Evolutionary conservation across 345 rosid genomes (phyloP).

Genomic region (Moricandia arvensis): DNA sequence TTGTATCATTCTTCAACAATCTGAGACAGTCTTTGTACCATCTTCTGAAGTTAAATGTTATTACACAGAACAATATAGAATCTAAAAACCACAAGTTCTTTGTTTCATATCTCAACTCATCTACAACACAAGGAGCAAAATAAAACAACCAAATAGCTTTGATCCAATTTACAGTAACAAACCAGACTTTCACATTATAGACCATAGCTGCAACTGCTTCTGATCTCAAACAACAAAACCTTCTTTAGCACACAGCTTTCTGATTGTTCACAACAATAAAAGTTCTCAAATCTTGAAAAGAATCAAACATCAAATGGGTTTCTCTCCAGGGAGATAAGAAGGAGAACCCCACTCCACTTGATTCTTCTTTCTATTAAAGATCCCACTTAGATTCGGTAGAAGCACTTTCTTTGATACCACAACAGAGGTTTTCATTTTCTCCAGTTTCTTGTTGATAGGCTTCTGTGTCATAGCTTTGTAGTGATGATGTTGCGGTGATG

Average conservation of each 20-base stretch:
- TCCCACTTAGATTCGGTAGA: conserved; percentile 60
- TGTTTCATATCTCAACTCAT: too few species aligned
- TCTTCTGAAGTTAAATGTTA: conserved; percentile 25
- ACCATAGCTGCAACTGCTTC: conserved; percentile 17
- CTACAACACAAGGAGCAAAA: neutral
- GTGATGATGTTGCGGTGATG: conserved; percentile 71
- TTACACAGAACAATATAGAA: conserved; percentile 7
- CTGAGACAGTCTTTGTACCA: conserved; percentile 27
- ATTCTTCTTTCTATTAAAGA: conserved; percentile 77
- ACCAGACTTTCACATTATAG: neutral
- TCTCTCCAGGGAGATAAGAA: conserved; percentile 75
- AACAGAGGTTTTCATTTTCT: conserved; percentile 51
- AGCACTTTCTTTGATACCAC: conserved; percentile 62
- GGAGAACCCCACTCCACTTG: conserved; percentile 87
- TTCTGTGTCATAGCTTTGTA: conserved; percentile 47
- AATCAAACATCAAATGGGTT: conserved; percentile 41
- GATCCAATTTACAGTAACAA: conserved; percentile 40
- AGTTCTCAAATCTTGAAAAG: conserved; percentile 20
- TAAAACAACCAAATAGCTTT: conserved; percentile 17
- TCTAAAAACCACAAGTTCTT: too few species aligned
- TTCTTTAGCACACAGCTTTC: conserved; percentile 17
- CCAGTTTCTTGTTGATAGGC: conserved; percentile 48
- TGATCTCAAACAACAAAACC: conserved; percentile 23
- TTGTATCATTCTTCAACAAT: conserved; percentile 35
- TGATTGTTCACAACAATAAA: conserved; percentile 13